Percentiles rank a stretch among this genome's conserved stretches.
These are phyloP conservation scores for Spirogloea muscicola DNA, from an alignment of 139 green algal species.

Conservation along the genomic window DNA sequence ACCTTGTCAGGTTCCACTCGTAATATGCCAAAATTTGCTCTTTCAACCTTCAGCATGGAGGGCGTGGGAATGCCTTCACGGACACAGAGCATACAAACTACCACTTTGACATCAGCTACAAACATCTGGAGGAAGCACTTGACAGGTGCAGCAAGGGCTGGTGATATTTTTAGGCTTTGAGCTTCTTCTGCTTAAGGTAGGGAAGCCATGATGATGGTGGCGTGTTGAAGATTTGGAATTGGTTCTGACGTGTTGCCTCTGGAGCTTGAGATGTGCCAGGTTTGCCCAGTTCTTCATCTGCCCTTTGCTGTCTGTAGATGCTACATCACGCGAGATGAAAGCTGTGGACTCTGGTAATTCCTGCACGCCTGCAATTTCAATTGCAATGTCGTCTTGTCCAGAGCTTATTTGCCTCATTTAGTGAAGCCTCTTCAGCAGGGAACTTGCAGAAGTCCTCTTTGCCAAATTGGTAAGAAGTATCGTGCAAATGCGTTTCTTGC, in stretches of 20 bases:
- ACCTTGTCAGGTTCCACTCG: neutral
- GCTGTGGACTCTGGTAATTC: constrained; percentile 59
- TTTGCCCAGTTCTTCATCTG: constrained; percentile 80
- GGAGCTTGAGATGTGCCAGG: constrained; percentile 5
- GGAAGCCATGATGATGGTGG: neutral
- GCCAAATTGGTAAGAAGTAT: neutral
- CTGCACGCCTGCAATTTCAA: neutral
- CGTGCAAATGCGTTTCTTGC: neutral
- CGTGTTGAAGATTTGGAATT: too few relatives aligned
- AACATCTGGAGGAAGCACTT: constrained; percentile 65
- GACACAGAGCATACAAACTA: constrained; percentile 81
- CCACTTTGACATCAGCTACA: constrained; percentile 81
- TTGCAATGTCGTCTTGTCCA: neutral
- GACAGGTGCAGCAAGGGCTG: constrained; percentile 52
- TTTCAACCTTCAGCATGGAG: constrained; percentile 55
- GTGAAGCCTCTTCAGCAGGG: neutral
- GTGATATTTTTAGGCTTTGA: neutral
- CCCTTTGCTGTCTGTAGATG: constrained; percentile 71
- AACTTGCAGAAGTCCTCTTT: neutral
- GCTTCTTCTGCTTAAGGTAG: neutral
- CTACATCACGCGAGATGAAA: constrained; percentile 71
- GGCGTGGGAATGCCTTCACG: constrained; percentile 87
- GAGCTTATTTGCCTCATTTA: neutral
- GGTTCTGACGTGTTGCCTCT: neutral
- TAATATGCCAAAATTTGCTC: neutral